A percentile compares a stretch with the other conserved stretches of the same genome.
Conservation (phyloP, 441 rosid genomes). For the Populus tomentosa region DNA sequence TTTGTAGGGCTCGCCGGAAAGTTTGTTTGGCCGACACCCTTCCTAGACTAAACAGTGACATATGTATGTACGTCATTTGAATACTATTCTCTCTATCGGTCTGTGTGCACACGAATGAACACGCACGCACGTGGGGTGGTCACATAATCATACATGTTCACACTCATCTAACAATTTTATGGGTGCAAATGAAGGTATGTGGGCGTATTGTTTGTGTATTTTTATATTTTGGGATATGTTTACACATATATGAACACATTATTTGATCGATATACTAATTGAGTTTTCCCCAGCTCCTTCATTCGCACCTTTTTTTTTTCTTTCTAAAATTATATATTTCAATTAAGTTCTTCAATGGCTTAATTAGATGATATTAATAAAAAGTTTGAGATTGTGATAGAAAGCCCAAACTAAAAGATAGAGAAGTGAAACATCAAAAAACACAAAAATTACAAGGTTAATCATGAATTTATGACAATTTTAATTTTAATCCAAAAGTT, state of each 20-base stretch:
- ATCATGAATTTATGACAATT: too few species aligned
- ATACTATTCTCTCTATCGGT: slow-evolving; percentile 10
- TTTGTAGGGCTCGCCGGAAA: slow-evolving; percentile 50
- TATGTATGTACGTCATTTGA: slow-evolving; percentile 15
- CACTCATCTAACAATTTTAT: background rate
- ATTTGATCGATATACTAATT: background rate
- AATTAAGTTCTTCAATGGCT: too few species aligned
- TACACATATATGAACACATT: background rate
- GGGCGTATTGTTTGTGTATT: background rate
- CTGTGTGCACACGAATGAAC: background rate
- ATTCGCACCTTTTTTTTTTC: too few species aligned
- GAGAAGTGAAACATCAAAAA: too few species aligned
- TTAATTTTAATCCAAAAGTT: too few species aligned
- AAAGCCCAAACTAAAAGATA: too few species aligned
- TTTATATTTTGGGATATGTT: background rate
- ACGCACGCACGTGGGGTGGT: too few species aligned
- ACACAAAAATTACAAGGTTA: too few species aligned
- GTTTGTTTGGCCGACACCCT: slow-evolving; percentile 59
- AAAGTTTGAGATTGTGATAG: too few species aligned
- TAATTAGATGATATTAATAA: too few species aligned
- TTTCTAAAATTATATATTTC: too few species aligned
- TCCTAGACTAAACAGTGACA: slow-evolving; percentile 55
- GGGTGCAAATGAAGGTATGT: background rate
- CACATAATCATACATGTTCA: background rate
- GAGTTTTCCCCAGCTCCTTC: too few species aligned